phyloP scores from a whole-genome alignment of 768 basidiomycete genomes.

The Suillus subluteus region DNA sequence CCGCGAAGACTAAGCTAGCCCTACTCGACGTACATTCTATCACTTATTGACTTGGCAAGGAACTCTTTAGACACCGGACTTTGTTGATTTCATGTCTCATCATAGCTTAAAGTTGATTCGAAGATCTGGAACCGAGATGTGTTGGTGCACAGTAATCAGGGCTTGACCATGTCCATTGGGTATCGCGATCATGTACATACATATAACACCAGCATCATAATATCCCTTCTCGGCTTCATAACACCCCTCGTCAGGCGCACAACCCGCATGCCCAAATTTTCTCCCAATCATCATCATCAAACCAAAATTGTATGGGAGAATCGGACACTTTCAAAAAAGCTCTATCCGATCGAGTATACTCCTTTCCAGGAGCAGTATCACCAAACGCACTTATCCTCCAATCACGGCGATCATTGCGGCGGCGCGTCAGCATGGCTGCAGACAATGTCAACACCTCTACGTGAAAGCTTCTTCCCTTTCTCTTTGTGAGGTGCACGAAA shows the following conservation, averaged over 20 bases:
- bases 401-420: not conserved
- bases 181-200: not conserved
- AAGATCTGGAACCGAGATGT: not conserved
- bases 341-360: not conserved
- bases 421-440: not conserved
- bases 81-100: not conserved
- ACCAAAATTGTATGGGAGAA: not conserved
- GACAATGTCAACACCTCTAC: not conserved
- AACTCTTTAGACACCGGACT: not conserved
- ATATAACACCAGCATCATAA: not conserved
- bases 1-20: not conserved
- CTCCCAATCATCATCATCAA: not conserved
- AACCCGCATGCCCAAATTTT: not conserved
- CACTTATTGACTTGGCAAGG: not conserved
- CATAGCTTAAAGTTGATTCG: not conserved
- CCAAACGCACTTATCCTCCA: not conserved
- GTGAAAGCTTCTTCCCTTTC: not conserved
- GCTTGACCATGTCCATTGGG: not conserved
- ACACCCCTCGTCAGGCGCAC: not conserved
- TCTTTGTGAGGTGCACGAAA: accelerated
- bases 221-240: not conserved
- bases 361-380: not conserved
- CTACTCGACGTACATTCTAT: not conserved
- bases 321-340: not conserved
- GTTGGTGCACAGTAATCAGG: too few species aligned